Conservation (phyloP, 2,329 filamentous ascomycete genomes). For the Lachnellula subtilissima region DNA sequence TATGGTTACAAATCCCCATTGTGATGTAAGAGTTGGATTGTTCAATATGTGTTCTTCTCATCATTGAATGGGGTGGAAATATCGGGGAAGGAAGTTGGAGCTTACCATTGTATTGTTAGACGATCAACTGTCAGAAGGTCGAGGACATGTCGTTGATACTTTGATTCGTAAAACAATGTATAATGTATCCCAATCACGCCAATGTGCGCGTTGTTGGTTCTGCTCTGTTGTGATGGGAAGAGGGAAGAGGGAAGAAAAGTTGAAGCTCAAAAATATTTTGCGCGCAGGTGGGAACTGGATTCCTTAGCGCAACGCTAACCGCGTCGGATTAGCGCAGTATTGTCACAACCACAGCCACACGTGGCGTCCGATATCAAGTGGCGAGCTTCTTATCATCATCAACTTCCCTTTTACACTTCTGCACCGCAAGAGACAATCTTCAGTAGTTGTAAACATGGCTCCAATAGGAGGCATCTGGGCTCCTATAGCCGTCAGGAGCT, state of each 20-base stretch:
- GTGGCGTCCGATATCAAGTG: constrained; percentile 3
- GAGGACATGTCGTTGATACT: too few relatives aligned
- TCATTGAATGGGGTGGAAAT: constrained; percentile 30
- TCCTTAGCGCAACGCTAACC: background rate
- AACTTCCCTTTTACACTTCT: background rate
- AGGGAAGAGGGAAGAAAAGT: constrained; percentile 46
- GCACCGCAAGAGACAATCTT: background rate
- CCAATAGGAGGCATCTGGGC: constrained; percentile 29
- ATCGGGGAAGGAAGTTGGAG: background rate
- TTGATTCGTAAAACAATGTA: too few relatives aligned
- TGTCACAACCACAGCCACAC: background rate
- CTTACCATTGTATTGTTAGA: constrained; percentile 12
- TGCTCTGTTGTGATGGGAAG: constrained; percentile 52
- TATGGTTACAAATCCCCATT: constrained; percentile 33
- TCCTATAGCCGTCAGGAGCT: constrained; percentile 29
- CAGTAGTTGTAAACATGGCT: constrained; percentile 24
- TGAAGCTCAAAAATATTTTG: background rate
- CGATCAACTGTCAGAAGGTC: too few relatives aligned
- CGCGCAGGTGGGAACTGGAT: background rate
- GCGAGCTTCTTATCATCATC: background rate
- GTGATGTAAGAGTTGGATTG: constrained; percentile 41
- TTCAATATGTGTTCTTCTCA: constrained; percentile 36
- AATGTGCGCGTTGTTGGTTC: background rate
- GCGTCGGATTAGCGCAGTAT: background rate
- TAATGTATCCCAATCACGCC: background rate